Evolutionary conservation across 108 stramenopile genomes (phyloP).

Genomic region (Skeletonema potamos): DNA sequence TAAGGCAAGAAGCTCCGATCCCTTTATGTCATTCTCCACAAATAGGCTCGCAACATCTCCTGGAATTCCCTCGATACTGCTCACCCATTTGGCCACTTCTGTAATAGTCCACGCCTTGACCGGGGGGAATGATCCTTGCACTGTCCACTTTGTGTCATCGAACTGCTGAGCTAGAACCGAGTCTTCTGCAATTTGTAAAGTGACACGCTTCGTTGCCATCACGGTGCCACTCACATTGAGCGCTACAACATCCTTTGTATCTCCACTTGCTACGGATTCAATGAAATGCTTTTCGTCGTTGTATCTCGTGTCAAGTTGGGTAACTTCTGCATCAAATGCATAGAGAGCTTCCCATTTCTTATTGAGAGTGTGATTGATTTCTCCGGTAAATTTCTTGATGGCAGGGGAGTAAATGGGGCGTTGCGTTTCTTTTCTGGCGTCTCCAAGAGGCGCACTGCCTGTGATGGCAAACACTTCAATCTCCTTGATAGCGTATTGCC

Average conservation of each 20-base stretch:
- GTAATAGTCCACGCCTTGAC: background rate
- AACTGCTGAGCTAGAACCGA: slow-evolving; percentile 3
- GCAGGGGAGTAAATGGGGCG: background rate
- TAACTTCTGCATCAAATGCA: background rate
- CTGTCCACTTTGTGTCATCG: background rate
- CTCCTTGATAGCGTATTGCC: background rate
- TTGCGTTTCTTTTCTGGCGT: background rate
- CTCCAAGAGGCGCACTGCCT: background rate
- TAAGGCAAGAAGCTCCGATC: background rate
- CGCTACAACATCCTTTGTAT: background rate
- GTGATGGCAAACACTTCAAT: background rate
- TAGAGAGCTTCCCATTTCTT: background rate
- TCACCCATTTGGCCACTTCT: background rate
- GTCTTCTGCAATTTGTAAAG: background rate
- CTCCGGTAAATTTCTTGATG: background rate
- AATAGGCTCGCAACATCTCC: background rate
- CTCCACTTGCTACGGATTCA: background rate
- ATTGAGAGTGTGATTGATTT: background rate
- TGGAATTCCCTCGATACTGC: background rate
- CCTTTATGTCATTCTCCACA: background rate
- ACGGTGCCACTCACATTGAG: background rate
- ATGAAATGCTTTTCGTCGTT: background rate
- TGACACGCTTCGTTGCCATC: background rate
- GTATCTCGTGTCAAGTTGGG: background rate
- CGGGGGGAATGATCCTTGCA: background rate